phyloP scores from a whole-genome alignment of 2,329 filamentous ascomycete species.

The Colletotrichum lindemuthianum region DNA sequence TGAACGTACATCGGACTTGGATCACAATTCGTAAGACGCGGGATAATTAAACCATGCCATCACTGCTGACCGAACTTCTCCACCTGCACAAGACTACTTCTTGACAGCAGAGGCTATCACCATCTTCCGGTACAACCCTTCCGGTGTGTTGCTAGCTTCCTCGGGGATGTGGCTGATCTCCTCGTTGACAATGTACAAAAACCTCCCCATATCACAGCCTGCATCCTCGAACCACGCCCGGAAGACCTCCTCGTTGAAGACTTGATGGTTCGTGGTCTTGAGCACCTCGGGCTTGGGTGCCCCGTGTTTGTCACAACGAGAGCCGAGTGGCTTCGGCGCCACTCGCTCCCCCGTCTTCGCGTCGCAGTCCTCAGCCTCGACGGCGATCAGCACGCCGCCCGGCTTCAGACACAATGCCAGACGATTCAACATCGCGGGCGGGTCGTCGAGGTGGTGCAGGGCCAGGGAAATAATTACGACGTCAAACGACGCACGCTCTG shows the following conservation, averaged over 20 bases:
- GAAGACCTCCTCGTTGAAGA: conserved; percentile 40
- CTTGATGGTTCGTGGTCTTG: conserved; percentile 38
- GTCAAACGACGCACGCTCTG: conserved; percentile 43
- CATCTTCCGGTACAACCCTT: conserved; percentile 25
- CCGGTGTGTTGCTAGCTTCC: not conserved
- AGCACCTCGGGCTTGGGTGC: conserved; percentile 20
- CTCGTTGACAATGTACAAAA: conserved; percentile 22
- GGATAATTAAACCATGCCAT: too few species aligned
- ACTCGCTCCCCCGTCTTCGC: not conserved
- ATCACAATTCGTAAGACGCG: too few species aligned
- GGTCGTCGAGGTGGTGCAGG: conserved; percentile 48
- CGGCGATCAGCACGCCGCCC: conserved; percentile 45
- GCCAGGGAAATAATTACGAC: conserved; percentile 47
- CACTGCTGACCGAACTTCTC: too few species aligned
- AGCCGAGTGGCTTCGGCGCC: conserved; percentile 14
- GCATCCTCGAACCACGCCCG: conserved; percentile 38
- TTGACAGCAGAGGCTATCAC: conserved; percentile 19
- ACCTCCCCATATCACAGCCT: conserved; percentile 57
- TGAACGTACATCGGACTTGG: too few species aligned
- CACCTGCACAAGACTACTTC: not conserved
- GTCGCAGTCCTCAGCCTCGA: conserved; percentile 43
- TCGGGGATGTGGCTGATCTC: conserved; percentile 32
- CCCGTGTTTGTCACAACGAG: conserved; percentile 29
- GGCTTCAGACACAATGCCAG: conserved; percentile 43
- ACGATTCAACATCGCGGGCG: conserved; percentile 40